A percentile compares a stretch with the other conserved stretches of the same genome.
Evolutionary conservation across 2,329 filamentous ascomycete genomes (phyloP).

Genomic region (Fusarium kyushuense): DNA sequence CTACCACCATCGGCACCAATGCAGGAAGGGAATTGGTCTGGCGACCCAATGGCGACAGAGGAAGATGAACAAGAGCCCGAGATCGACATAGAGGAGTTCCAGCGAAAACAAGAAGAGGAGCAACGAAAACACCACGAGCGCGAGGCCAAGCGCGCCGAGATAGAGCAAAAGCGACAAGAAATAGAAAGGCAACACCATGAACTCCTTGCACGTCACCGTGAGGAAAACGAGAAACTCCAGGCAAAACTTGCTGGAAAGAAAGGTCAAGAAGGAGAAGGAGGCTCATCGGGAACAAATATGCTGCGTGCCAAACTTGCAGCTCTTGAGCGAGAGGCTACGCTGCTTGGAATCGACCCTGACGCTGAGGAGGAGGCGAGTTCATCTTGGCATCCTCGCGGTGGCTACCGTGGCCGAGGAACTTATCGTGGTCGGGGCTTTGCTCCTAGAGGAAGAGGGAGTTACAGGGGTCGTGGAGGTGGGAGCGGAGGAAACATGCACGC

Average conservation of each 20-base stretch:
- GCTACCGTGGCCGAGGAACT: slow-evolving; percentile 51
- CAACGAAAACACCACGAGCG: slow-evolving; percentile 77
- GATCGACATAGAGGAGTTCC: slow-evolving; percentile 77
- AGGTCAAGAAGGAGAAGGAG: slow-evolving; percentile 45
- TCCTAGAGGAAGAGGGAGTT: slow-evolving; percentile 56
- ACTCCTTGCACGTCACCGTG: slow-evolving; percentile 71
- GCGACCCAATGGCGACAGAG: slow-evolving; percentile 31
- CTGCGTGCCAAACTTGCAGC: slow-evolving; percentile 78
- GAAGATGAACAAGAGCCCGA: slow-evolving; percentile 59
- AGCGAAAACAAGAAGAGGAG: slow-evolving; percentile 75
- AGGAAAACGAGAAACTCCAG: slow-evolving; percentile 74
- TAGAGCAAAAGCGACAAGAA: slow-evolving; percentile 71
- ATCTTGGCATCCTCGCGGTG: slow-evolving; percentile 46
- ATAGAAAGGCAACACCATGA: slow-evolving; percentile 74
- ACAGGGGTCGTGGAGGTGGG: slow-evolving; percentile 56
- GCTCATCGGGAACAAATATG: slow-evolving; percentile 67
- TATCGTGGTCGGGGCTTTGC: slow-evolving; percentile 44
- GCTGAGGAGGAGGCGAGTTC: slow-evolving; percentile 56
- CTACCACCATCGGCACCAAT: slow-evolving; percentile 44
- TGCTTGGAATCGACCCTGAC: slow-evolving; percentile 74
- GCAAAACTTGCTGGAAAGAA: slow-evolving; percentile 60
- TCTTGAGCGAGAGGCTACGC: slow-evolving; percentile 78
- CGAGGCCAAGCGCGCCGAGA: slow-evolving; percentile 69
- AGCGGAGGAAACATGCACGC: slow-evolving; percentile 61
- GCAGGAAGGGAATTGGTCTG: slow-evolving; percentile 47